phyloP scores from a whole-genome alignment of 2,329 filamentous ascomycete genomes.

The Zalaria obscura region DNA sequence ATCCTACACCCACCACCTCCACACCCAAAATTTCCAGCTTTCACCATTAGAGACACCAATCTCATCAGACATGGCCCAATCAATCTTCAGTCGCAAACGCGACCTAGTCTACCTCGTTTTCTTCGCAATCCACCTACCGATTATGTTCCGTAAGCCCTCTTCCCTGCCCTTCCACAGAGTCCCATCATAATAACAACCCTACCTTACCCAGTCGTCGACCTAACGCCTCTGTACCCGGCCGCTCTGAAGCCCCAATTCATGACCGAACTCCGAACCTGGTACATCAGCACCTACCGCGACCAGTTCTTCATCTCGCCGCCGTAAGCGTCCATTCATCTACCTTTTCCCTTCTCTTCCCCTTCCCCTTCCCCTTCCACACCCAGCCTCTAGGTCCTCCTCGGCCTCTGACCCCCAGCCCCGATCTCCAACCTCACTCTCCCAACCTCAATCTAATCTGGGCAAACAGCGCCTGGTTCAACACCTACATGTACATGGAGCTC shows the following conservation, averaged over 20 bases:
- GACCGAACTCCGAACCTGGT: slow-evolving; percentile 37
- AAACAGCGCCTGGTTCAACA: slow-evolving; percentile 39
- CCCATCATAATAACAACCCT: background rate
- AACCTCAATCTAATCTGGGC: background rate
- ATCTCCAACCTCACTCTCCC: background rate
- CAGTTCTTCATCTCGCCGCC: slow-evolving; percentile 47
- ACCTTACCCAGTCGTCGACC: slow-evolving; percentile 39
- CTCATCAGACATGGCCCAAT: slow-evolving; percentile 12
- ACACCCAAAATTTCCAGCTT: no score
- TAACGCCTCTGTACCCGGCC: slow-evolving; percentile 43
- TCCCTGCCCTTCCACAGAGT: slow-evolving; percentile 3
- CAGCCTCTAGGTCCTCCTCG: no score
- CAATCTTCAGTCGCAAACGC: slow-evolving; percentile 24
- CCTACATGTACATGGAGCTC: slow-evolving; percentile 43
- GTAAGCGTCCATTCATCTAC: slow-evolving; percentile 9
- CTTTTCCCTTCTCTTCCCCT: background rate
- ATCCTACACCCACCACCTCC: no score
- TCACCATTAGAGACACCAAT: background rate
- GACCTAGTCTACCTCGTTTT: slow-evolving; percentile 41
- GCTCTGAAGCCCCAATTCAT: slow-evolving; percentile 36
- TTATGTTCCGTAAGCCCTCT: slow-evolving; percentile 41
- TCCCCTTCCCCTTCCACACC: background rate
- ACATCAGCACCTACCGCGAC: slow-evolving; percentile 47
- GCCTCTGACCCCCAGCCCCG: no score
- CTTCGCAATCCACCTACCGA: slow-evolving; percentile 46